These are phyloP conservation scores for Tephrocybe sp. DNA, from an alignment of 768 basidiomycete genomes.

Conservation along the genomic window DNA sequence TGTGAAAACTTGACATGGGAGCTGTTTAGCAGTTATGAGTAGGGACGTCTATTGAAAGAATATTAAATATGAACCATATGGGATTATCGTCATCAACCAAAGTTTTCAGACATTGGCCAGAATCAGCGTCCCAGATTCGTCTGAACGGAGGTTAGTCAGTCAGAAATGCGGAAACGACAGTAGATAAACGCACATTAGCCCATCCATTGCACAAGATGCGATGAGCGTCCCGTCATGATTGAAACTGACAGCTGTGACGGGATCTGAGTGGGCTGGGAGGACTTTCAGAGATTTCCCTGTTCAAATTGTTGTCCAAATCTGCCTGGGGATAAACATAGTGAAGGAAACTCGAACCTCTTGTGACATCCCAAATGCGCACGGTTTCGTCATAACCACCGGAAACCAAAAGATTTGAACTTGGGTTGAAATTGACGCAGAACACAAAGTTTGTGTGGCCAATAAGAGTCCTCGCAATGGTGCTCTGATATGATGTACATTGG, in stretches of 20 bases:
- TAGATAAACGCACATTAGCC: constrained; percentile 77
- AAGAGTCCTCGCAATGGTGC: constrained; percentile 60
- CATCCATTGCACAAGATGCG: constrained; percentile 95
- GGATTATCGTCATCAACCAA: constrained; percentile 96
- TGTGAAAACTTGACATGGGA: constrained; percentile 91
- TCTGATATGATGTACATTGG: constrained; percentile 33
- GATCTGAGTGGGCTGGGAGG: constrained; percentile 95
- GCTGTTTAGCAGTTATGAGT: constrained; percentile 34
- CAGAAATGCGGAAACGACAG: constrained; percentile 1
- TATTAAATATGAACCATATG: constrained; percentile 57
- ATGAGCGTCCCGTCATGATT: constrained; percentile 94
- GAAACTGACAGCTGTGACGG: constrained; percentile 91
- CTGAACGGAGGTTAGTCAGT: constrained; percentile 38
- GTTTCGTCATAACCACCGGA: constrained; percentile 96
- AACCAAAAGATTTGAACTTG: constrained; percentile 84
- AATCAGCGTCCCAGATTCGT: constrained; percentile 96
- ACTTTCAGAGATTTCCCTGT: constrained; percentile 82
- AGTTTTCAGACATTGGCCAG: constrained; percentile 97
- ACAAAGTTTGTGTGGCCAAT: constrained; percentile 91
- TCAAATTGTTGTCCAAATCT: neutral
- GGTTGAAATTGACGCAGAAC: constrained; percentile 91
- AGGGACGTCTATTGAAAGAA: constrained; percentile 1
- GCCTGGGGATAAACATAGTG: neutral
- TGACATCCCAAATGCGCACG: constrained; percentile 95
- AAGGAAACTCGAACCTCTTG: constrained; percentile 55